phyloP scores from a whole-genome alignment of 192 early-diverging fungal genomes.

The Geranomyces michiganensis region DNA sequence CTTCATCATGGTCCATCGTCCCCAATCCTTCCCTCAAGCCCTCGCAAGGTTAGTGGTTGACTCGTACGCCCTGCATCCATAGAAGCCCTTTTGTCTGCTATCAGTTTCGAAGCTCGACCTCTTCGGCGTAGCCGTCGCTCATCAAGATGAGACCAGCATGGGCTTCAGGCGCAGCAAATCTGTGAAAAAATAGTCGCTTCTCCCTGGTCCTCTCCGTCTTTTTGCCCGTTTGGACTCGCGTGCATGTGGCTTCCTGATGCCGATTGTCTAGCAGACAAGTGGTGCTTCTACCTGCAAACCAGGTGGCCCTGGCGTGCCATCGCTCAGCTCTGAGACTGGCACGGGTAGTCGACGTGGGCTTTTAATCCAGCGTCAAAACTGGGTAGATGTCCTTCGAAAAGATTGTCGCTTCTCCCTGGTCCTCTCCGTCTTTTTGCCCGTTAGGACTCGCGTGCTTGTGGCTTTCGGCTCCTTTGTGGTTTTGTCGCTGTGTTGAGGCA shows the following conservation, averaged over 20 bases:
- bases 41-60: not conserved
- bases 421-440: not conserved
- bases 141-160: conserved; percentile 3
- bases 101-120: not conserved
- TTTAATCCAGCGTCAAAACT: not conserved
- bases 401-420: not conserved
- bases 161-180: not conserved
- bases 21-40: too few species aligned
- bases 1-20: too few species aligned
- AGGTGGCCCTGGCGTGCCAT: not conserved
- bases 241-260: not conserved
- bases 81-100: not conserved
- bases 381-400: not conserved
- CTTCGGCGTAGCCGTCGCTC: conserved; percentile 3
- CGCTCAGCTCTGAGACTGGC: conserved; percentile 1
- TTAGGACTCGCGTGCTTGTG: conserved; percentile 1
- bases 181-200: conserved; percentile 4
- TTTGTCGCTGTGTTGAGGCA: not conserved
- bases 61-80: not conserved
- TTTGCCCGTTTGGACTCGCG: not conserved
- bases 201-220: conserved; percentile 3
- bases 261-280: not conserved
- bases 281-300: not conserved
- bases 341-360: not conserved
- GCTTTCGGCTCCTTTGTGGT: conserved; percentile 3